Base-by-base conservation (phyloP, 140 eudicot species). In the Senecio squalidus region DNA sequence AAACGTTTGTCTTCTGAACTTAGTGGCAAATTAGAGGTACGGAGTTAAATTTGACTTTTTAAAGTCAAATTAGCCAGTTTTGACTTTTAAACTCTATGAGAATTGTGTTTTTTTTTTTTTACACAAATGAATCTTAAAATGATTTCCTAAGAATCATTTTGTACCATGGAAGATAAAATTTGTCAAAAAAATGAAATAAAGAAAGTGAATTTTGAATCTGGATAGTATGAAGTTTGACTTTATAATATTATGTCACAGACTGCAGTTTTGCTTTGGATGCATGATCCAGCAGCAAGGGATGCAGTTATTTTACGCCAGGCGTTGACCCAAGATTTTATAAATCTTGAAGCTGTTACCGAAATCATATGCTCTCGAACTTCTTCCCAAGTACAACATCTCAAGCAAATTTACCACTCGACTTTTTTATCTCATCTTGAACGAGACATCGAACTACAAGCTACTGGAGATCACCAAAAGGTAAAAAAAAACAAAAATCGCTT, bases 221-320 rank as follows among this genome's bases (percentile, higher is more conserved):
- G 55, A 16, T 3, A 29, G 6, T 17, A 7, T 8, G 43, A 30
- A 20, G 40, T 43, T 63, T 66, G 66, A 68, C 58, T 54, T 3
- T 9, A 64, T 3, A 28, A 57, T 48, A 1, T 40, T 21, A 31
- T 36, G 61, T 49, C 3, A 48, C 67, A 82, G 90, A 63, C 38
- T 62, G 91, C 86, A 52, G 83, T 83, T 31, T 16, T 76, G 26
- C 81, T 79, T 48, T 83, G 91, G 91, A 79, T 83, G 91, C 82
- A 79, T 63, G 86, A 83, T 73, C 91, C 91, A 75, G 81, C 91
- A 39, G 64, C 67, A 56, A 76, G 86, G 29, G 91, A 83, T 76
- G 83, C 91, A 0, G 9, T 61, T 28, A 48, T 83, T 47, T 46
- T 83, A 52, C 77, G 45, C 36, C 69, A 73, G 53, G 76, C 75